Percentiles rank a stretch among this genome's conserved stretches.
phyloP scores from a whole-genome alignment of 805 yeast species.

The Wickerhamiella occidentalis region DNA sequence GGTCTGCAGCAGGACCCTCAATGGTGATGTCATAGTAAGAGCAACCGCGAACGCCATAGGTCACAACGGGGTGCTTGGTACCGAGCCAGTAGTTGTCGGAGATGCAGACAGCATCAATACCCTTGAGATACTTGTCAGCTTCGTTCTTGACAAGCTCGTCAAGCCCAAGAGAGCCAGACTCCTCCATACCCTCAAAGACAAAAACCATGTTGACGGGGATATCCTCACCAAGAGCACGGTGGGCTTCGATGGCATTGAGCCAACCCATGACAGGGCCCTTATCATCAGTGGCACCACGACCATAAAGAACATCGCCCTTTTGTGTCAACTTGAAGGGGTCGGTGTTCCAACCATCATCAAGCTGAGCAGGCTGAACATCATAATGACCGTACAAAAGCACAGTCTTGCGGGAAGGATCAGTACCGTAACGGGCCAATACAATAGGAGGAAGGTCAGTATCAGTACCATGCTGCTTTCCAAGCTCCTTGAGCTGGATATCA shows the following conservation, averaged over 20 bases:
- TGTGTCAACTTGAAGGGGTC: slow-evolving; percentile 72
- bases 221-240: slow-evolving; percentile 68
- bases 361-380: slow-evolving; percentile 93
- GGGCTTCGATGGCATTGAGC: slow-evolving; percentile 89
- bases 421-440: slow-evolving; percentile 80
- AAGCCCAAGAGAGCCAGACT: slow-evolving; percentile 86
- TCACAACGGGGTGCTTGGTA: slow-evolving; percentile 88
- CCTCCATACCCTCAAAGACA: slow-evolving; percentile 99
- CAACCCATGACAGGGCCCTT: slow-evolving; percentile 98
- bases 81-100: slow-evolving; percentile 99
- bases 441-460: slow-evolving; percentile 80
- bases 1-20: slow-evolving; percentile 90
- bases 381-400: slow-evolving; percentile 92
- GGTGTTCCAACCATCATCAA: slow-evolving; percentile 90
- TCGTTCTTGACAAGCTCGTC: slow-evolving; percentile 73
- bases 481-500: slow-evolving; percentile 67
- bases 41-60: slow-evolving; percentile 95
- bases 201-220: slow-evolving; percentile 86
- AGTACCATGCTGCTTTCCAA: slow-evolving; percentile 71
- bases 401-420: slow-evolving; percentile 71
- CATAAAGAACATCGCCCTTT: slow-evolving; percentile 57
- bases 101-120: slow-evolving; percentile 88
- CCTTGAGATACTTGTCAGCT: slow-evolving; percentile 67
- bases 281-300: slow-evolving; percentile 95
- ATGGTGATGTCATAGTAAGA: slow-evolving; percentile 77